Evolutionary conservation across 2,329 filamentous ascomycete species (phyloP).

Genomic region (Ophiocordyceps camponoti-leonardi): DNA sequence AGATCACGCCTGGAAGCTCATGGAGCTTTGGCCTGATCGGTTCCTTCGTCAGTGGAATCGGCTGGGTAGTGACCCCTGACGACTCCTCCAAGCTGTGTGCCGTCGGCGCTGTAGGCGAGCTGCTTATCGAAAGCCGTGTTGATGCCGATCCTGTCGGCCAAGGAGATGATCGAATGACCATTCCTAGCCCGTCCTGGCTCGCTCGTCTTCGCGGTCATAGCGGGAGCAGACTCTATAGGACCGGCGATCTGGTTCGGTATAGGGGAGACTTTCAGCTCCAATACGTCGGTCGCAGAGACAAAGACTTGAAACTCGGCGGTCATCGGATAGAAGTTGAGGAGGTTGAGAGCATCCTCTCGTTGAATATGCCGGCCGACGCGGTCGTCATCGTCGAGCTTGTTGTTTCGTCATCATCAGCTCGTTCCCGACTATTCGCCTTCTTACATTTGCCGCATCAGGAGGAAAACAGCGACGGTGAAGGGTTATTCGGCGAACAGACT

Average conservation of each 20-base stretch:
- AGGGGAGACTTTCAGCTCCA: constrained; percentile 1
- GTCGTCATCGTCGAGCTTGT: constrained; percentile 1
- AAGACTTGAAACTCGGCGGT: constrained; percentile 2
- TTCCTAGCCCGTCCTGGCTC: constrained; percentile 26
- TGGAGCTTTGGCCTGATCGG: constrained; percentile 1
- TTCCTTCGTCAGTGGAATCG: neutral
- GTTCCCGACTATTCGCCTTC: constrained; percentile 1
- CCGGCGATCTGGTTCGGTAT: constrained; percentile 28
- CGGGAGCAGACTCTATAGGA: constrained; percentile 21
- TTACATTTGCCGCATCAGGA: neutral
- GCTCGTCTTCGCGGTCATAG: constrained; percentile 4
- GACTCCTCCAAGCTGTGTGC: constrained; percentile 1
- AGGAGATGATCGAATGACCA: constrained; percentile 7
- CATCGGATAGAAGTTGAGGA: constrained; percentile 1
- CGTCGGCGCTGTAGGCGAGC: constrained; percentile 8
- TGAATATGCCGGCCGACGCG: neutral
- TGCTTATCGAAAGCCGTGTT: constrained; percentile 9
- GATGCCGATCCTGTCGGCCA: constrained; percentile 8
- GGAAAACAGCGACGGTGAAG: neutral
- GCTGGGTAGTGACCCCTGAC: neutral
- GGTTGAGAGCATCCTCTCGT: neutral
- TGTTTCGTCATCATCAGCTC: neutral
- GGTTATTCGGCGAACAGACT: neutral
- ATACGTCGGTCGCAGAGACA: constrained; percentile 1
- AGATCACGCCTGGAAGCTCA: neutral